Percentiles rank a stretch among this genome's conserved stretches.
Conservation (phyloP, 2,329 filamentous ascomycete species). For the Calonectria pauciramosa region DNA sequence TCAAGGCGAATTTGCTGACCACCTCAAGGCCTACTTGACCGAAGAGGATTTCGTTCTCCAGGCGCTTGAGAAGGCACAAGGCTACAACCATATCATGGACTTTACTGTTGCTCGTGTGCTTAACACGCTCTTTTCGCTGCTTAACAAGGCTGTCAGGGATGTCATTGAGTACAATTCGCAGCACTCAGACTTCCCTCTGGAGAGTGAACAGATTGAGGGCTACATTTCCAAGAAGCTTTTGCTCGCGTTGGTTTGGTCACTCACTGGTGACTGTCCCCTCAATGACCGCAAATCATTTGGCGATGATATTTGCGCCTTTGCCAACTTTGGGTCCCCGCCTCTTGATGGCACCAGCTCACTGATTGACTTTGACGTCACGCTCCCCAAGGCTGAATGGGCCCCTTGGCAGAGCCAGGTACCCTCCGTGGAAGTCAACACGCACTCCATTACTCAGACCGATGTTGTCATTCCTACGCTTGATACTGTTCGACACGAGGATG, state of each 20-base stretch:
- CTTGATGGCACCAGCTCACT: slow-evolving; percentile 85
- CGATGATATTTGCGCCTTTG: slow-evolving; percentile 84
- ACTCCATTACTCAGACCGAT: slow-evolving; percentile 97
- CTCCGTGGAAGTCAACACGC: slow-evolving; percentile 95
- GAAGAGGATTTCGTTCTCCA: slow-evolving; percentile 85
- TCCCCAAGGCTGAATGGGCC: slow-evolving; percentile 90
- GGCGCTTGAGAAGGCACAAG: slow-evolving; percentile 80
- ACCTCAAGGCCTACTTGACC: slow-evolving; percentile 81
- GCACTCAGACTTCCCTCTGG: slow-evolving; percentile 93
- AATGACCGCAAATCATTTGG: slow-evolving; percentile 90
- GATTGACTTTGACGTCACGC: slow-evolving; percentile 93
- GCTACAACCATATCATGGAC: slow-evolving; percentile 97
- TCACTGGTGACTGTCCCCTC: slow-evolving; percentile 95
- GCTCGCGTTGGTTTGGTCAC: slow-evolving; percentile 92
- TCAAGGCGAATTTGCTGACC: slow-evolving; percentile 83
- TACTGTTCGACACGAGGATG: slow-evolving; percentile 96
- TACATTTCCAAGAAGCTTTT: slow-evolving; percentile 96
- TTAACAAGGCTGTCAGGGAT: slow-evolving; percentile 94
- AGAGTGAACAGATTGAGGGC: slow-evolving; percentile 88
- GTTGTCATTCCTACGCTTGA: slow-evolving; percentile 98
- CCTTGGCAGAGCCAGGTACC: slow-evolving; percentile 97
- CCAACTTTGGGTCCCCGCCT: slow-evolving; percentile 87
- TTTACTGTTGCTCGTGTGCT: slow-evolving; percentile 93
- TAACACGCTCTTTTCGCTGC: slow-evolving; percentile 91
- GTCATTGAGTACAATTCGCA: slow-evolving; percentile 96